Base-by-base conservation (phyloP, 2,329 filamentous ascomycete species). In the Dendrostoma leiphaemia region DNA sequence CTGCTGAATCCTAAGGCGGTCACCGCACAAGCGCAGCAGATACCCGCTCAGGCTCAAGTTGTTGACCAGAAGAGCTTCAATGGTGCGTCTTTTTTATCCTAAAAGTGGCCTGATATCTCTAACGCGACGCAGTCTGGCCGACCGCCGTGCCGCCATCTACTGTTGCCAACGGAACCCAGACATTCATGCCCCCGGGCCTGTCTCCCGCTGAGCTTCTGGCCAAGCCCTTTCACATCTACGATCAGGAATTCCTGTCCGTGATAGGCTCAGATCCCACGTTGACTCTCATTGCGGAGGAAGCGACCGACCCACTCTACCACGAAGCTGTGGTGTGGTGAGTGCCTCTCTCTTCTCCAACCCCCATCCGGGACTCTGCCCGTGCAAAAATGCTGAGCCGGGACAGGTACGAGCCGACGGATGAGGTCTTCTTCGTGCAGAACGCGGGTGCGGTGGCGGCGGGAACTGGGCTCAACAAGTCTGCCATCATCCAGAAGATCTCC, bases 341-440 rank as follows among this genome's bases (percentile, higher is more conserved):
- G 17, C 19, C n/a, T 4, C 23, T 24, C 7, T 2, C n/a, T 10
- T 6, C 2, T 12, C 12, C 23, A 10, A 10, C 15, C 21, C 13
- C 5, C n/a, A n/a, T n/a, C n/a, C n/a, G n/a, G n/a, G n/a, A n/a
- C n/a, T 28, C n/a, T 3, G 15, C 4, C 21, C 6, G 10, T 28
- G 13, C 10, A 9, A 23, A 17, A 19, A 13, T 19, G 37, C 32
- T 34, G 5, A 32, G 9, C 31, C 4, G 26, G 28, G 46, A 9
- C 45, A 73, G 69, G 70, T 69, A 68, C 38, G 67, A 69, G 2
- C 71, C 71, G 0, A 80, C 75, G 0, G 74, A 81, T 19, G 78
- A 81, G 56, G 68, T 81, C 37, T 81, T 82, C 60, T 82, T 82
- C 37, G 77, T 74, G 0, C 78, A 82, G 52, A 80, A 78, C 40